Base-by-base conservation (phyloP, 2,329 filamentous ascomycete species). In the Aspergillus aculeatus region DNA sequence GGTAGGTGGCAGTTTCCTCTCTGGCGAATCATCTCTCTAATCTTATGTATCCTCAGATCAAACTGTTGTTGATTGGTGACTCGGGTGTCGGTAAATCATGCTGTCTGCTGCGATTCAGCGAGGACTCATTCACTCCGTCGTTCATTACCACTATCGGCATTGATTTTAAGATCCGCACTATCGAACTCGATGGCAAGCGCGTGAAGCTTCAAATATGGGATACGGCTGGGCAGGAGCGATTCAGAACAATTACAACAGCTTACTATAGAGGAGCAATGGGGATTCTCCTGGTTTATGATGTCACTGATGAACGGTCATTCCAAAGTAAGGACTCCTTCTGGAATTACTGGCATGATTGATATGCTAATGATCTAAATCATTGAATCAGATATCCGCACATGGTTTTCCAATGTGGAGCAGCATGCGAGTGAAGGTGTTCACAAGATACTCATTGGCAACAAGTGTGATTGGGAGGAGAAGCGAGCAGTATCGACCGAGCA, bases 151-250 rank as follows among this genome's bases (percentile, higher is more conserved):
- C 95, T 64, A 99, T 99, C 80, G 95, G 95, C 69, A 98, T 99
- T 82, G 95, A 99, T 82, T 99, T 99, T 84, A 99, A 99, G 86
- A 99, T 99, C 77, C 87, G 95, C 68, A 99, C 95, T 66, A 99
- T 99, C 81, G 95, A 99, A 82, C 84, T 99, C 69, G 95, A 99
- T 80, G 94, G 94, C 76, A 99, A 99, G 86, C 87, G 94, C 64
- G 95, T 99, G 72, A 99, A 99, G 85, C 82, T 99, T 76, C 95
- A 99, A 83, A 99, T 99, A 80, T 99, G 95, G 95, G 95, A 99
- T 75, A 99, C 95, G 26, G 95, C 95, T 56, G 95, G 95, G 57
- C 95, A 99, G 80, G 95, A 99, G 81, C 90, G 95, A 64, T 99
- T 99, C 86, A 87, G 95, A 68, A 99, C 95, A 66, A 99, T 99